Evolutionary conservation across 495 filamentous ascomycete genomes (phyloP), one percentile per base, ranked within the genome.

Genomic region (Pyronema omphalodes): DNA sequence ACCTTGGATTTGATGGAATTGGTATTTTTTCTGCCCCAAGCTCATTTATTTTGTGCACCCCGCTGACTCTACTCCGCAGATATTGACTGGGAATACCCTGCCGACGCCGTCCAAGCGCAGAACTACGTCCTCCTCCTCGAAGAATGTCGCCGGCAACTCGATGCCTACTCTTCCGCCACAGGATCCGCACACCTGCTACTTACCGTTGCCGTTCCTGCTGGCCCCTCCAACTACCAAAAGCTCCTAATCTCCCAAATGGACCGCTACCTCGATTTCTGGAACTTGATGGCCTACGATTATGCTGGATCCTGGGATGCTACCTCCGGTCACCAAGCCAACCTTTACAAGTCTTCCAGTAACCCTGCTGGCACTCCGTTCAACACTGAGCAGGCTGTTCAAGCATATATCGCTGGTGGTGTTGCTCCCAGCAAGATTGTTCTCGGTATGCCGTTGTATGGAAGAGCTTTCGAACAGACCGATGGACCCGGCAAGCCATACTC

Each of bases 381-480:
- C 67, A 81, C 80, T 11, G 73, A 84, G 12, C 68, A 72, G 33
- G 85, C 84, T 12, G 69, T 86, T 0, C 61, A 69, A 29, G 75
- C 83, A 61, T 94, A 93, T 68, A 66, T 80, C 55, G 64, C 69
- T 0, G 65, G 70, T 7, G 83, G 82, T 0, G 75, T 94, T 3
- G 63, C 73, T 0, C 57, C 79, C 0, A 56, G 64, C 43, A 93
- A 93, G 66, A 79, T 95, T 37, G 74, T 88, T 7, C 67, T 94
- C 29, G 87, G 88, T 29, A 76, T 93, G 71, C 88, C 88, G 0
- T 69, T 95, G 0, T 94, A 93, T 62, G 89, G 88, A 0, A 80
- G 86, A 7, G 73, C 83, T 7, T 95, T 94, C 61, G 68, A 74
- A 53, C 69, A 73, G 18, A 94, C 88, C 0, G 63, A 71, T 12